Conservation (phyloP, 768 basidiomycete genomes). For the Boletus tomentosulus region DNA sequence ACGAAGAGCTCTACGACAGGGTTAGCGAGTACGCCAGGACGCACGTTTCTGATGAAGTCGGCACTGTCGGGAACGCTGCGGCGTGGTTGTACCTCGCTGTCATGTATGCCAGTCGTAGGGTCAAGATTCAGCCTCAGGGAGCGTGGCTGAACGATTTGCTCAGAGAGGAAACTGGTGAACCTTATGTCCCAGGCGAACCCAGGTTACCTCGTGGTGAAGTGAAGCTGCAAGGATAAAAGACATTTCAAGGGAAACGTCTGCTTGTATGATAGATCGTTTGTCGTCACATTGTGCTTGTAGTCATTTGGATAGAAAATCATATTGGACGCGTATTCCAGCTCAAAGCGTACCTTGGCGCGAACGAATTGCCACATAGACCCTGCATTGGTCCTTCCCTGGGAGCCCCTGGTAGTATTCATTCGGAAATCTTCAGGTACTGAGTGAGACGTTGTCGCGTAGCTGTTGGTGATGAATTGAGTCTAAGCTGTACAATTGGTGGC, state of each 20-base stretch:
- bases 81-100: constrained; percentile 70
- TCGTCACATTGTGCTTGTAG: constrained; percentile 1
- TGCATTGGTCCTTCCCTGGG: no score
- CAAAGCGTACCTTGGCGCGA: no score
- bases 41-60: constrained; percentile 80
- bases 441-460: no score
- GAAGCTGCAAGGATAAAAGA: constrained; percentile 40
- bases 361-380: no score
- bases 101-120: constrained; percentile 64
- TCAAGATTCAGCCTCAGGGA: constrained; percentile 75
- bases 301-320: constrained; percentile 7
- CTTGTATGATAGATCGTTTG: constrained; percentile 11
- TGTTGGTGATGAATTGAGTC: no score
- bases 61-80: constrained; percentile 76
- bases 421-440: background rate
- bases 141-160: constrained; percentile 84
- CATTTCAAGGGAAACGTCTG: background rate
- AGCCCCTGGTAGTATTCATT: no score
- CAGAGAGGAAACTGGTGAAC: constrained; percentile 70
- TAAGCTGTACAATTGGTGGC: constrained; percentile 2
- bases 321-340: constrained; percentile 5
- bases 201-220: constrained; percentile 61
- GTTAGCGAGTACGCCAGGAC: constrained; percentile 67
- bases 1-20: constrained; percentile 58
- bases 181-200: constrained; percentile 64